phyloP scores from a whole-genome alignment of 768 basidiomycete genomes.

The Dacryopinax primogenitus region DNA sequence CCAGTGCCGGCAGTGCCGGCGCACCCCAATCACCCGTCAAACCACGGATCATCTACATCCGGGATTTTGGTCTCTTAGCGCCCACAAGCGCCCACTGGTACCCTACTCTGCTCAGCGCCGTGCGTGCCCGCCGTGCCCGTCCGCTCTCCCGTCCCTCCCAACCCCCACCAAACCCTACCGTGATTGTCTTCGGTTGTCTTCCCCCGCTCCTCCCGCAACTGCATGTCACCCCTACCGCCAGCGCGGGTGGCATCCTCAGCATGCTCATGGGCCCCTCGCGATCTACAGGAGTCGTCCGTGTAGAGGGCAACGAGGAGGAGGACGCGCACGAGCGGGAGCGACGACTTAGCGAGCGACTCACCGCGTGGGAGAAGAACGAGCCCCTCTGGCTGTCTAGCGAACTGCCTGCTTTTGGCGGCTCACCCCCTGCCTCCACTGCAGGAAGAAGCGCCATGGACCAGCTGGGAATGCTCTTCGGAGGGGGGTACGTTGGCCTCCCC shows the following conservation, averaged over 20 bases:
- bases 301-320: conserved; percentile 29
- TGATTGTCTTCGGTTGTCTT: conserved; percentile 78
- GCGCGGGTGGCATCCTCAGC: conserved; percentile 2
- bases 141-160: conserved; percentile 46
- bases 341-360: conserved; percentile 56
- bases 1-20: conserved; percentile 23
- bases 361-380: conserved; percentile 61
- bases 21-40: conserved; percentile 21
- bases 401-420: conserved; percentile 32
- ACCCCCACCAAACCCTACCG: conserved; percentile 55
- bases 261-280: conserved; percentile 10
- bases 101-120: conserved; percentile 60
- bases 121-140: conserved; percentile 61
- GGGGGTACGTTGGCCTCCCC: not conserved
- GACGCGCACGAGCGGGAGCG: conserved; percentile 58
- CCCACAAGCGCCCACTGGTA: conserved; percentile 66
- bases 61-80: conserved; percentile 67
- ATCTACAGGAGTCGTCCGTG: not conserved
- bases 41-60: conserved; percentile 71
- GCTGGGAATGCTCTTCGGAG: not conserved
- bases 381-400: conserved; percentile 42
- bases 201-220: conserved; percentile 48
- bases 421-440: not conserved
- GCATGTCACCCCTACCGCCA: conserved; percentile 14
- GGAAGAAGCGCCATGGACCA: not conserved